phyloP scores from a whole-genome alignment of 768 basidiomycete genomes.

The Lactifluus volemus region DNA sequence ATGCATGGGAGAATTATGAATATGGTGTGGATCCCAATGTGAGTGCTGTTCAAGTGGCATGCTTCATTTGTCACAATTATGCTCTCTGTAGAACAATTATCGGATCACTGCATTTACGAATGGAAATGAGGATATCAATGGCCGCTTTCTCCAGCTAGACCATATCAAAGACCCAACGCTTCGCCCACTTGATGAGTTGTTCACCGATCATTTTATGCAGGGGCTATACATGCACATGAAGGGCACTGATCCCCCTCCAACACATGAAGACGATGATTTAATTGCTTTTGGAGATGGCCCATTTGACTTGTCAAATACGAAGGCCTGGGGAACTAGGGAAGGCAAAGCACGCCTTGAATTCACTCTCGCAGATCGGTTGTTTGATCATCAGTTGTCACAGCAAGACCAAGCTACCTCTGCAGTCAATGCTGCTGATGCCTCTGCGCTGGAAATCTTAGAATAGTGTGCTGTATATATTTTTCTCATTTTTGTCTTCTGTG shows the following conservation, averaged over 20 bases:
- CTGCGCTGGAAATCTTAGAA: too few species aligned
- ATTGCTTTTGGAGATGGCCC: neutral
- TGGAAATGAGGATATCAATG: neutral
- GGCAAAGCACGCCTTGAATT: too few species aligned
- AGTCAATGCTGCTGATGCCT: too few species aligned
- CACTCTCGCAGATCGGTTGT: too few species aligned
- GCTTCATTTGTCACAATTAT: neutral
- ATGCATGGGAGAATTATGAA: slow-evolving; percentile 2
- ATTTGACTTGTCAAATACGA: neutral
- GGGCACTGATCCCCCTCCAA: neutral
- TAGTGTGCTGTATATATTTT: too few species aligned
- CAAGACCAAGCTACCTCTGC: too few species aligned
- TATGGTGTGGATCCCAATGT: slow-evolving; percentile 2
- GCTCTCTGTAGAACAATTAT: neutral
- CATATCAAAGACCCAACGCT: slow-evolving; percentile 1
- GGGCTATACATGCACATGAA: neutral
- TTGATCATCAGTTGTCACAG: too few species aligned
- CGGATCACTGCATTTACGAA: slow-evolving; percentile 1
- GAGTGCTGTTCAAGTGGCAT: neutral
- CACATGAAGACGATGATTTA: neutral
- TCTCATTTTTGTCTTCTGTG: too few species aligned
- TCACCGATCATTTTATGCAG: slow-evolving; percentile 3
- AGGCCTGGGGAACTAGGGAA: neutral
- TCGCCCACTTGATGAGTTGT: slow-evolving; percentile 2
- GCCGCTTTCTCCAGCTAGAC: neutral